A percentile compares a stretch with the other conserved stretches of the same genome.
Evolutionary conservation across 2,329 filamentous ascomycete genomes (phyloP).

Genomic region (Colletotrichum truncatum): DNA sequence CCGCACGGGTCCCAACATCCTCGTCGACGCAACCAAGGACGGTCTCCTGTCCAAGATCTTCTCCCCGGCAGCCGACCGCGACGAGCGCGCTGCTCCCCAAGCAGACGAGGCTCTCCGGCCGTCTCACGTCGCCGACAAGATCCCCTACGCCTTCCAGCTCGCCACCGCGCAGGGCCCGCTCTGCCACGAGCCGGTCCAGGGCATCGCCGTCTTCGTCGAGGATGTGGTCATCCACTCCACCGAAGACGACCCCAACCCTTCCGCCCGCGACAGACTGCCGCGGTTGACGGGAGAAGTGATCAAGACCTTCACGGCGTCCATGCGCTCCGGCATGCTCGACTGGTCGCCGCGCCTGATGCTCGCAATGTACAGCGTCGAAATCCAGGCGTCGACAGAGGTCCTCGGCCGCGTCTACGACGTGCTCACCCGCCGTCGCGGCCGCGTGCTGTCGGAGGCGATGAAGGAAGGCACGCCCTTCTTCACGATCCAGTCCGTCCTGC

Average conservation of each 20-base stretch:
- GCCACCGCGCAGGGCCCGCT: conserved; percentile 88
- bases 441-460: conserved; percentile 88
- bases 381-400: conserved; percentile 95
- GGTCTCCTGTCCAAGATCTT: conserved; percentile 79
- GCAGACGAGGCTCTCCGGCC: conserved; percentile 63
- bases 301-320: conserved; percentile 84
- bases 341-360: conserved; percentile 96
- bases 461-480: conserved; percentile 97
- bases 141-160: conserved; percentile 93
- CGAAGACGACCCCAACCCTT: conserved; percentile 58
- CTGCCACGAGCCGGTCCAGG: conserved; percentile 92
- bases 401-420: conserved; percentile 95
- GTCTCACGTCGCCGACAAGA: conserved; percentile 85
- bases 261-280: conserved; percentile 73
- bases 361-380: conserved; percentile 98
- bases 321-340: conserved; percentile 88
- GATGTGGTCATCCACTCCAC: conserved; percentile 68
- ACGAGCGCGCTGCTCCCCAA: conserved; percentile 42
- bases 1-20: conserved; percentile 85
- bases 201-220: conserved; percentile 90
- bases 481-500: conserved; percentile 87
- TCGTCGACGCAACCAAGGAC: conserved; percentile 83
- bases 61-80: conserved; percentile 35
- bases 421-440: conserved; percentile 92
- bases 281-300: conserved; percentile 94